Evolutionary conservation across 495 filamentous ascomycete genomes (phyloP).

Genomic region (Neurospora hispaniola): DNA sequence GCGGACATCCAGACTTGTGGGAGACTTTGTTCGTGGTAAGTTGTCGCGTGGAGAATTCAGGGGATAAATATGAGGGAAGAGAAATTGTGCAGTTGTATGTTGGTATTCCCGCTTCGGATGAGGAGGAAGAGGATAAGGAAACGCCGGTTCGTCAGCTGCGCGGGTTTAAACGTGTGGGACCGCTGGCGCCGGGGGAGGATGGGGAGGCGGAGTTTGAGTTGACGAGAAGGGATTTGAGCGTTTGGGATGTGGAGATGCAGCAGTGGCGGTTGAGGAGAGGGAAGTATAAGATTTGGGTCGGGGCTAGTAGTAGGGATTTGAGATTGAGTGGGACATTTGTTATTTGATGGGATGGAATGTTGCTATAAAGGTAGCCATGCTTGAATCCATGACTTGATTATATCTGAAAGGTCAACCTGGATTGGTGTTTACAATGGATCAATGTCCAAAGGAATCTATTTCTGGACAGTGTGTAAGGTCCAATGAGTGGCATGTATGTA

Average conservation of each 20-base stretch:
- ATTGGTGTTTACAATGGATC: not conserved
- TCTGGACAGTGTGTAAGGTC: not conserved
- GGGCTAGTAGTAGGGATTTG: slow-evolving; percentile 41
- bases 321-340: slow-evolving; percentile 7
- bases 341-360: not conserved
- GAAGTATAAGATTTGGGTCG: slow-evolving; percentile 32
- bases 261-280: slow-evolving; percentile 65
- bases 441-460: not conserved
- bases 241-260: slow-evolving; percentile 70
- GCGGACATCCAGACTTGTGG: slow-evolving; percentile 70
- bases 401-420: not conserved
- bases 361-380: not conserved
- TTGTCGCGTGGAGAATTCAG: slow-evolving; percentile 57
- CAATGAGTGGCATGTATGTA: not conserved
- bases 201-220: slow-evolving; percentile 33
- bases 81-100: slow-evolving; percentile 49
- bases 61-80: slow-evolving; percentile 43
- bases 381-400: not conserved
- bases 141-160: slow-evolving; percentile 41
- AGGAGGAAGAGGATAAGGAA: slow-evolving; percentile 6
- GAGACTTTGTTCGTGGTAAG: slow-evolving; percentile 45
- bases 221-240: slow-evolving; percentile 51
- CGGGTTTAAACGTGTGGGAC: slow-evolving; percentile 44
- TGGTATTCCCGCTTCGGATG: slow-evolving; percentile 24
- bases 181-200: slow-evolving; percentile 30